Percentiles rank a stretch among this genome's conserved stretches.
Conservation (phyloP, 202 grass and related monocot genomes). For the Carex sylvatica region DNA sequence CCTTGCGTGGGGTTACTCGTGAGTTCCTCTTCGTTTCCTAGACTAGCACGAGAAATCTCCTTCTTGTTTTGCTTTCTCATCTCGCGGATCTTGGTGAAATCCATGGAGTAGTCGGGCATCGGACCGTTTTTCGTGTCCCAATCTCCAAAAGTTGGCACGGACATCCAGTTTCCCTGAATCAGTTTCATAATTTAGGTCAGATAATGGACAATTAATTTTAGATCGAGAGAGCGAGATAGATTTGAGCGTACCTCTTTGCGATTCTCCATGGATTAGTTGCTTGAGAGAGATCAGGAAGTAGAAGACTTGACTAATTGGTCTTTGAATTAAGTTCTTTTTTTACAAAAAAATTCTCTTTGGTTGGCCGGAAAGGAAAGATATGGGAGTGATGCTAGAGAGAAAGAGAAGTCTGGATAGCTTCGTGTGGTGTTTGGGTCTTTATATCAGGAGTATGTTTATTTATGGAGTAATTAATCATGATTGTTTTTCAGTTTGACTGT, state of each 20-base stretch:
- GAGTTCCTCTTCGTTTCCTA: slow-evolving; percentile 89
- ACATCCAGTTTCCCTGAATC: slow-evolving; percentile 62
- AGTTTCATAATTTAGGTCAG: neutral
- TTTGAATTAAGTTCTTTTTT: neutral
- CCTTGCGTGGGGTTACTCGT: slow-evolving; percentile 21
- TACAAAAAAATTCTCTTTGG: neutral
- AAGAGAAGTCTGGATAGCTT: neutral
- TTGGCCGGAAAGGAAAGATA: neutral
- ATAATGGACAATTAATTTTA: neutral
- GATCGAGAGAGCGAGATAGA: neutral
- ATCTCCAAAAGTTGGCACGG: slow-evolving; percentile 95
- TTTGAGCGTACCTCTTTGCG: slow-evolving; percentile 47
- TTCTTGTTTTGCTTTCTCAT: slow-evolving; percentile 99
- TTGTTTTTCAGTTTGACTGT: slow-evolving; percentile 8
- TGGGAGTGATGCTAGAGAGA: slow-evolving; percentile 4
- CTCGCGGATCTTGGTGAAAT: slow-evolving; percentile 99
- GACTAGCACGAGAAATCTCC: slow-evolving; percentile 83
- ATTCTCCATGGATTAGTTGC: slow-evolving; percentile 58
- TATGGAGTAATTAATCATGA: neutral
- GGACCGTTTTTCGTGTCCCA: slow-evolving; percentile 98
- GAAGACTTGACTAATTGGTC: neutral
- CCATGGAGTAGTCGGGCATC: slow-evolving; percentile 98
- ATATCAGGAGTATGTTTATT: slow-evolving; percentile 12
- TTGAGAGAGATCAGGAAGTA: neutral
- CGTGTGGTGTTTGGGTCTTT: neutral